Evolutionary conservation across 2,329 filamentous ascomycete species (phyloP), one percentile per base, ranked within the genome.

Genomic region (Botryotinia globosa): DNA sequence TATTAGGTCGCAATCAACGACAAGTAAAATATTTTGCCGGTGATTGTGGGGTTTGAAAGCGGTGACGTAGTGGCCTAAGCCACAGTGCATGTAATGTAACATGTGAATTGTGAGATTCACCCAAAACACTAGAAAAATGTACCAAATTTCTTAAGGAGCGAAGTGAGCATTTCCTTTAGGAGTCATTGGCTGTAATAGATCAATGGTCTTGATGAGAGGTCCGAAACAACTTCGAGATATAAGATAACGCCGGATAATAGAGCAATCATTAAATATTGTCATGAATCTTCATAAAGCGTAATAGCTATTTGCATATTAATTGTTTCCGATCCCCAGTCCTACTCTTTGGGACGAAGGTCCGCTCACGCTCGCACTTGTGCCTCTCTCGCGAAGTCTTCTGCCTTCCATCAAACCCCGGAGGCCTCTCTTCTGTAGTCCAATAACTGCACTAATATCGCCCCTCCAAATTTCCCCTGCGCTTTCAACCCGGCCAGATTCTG

Each of bases 321-420:
- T 54, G 54, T 71, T 72, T 51, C 84, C 86, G 80, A 89, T 88
- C 2, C 87, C 87, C 22, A 89, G 80, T 16, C 87, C 87, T 39
- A 88, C 83, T 64, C 86, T 82, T 18, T 76, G 75, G 45, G 78
- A 79, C 70, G 78, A 74, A 66, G 79, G 78, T 69, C 78, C 77
- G 64, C 81, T 79, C 77, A 77, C 79, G 74, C 82, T 81, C 74
- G 83, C 82, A 20, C 82, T 81, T 73, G 83, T 82, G 20, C 86
- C 87, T 75, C 93, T 85, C 81, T 97, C 94, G 62, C 94, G 86
- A 85, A 98, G 90, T 74, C 95, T 87, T 62, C 95, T 86, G 5
- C 95, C 95, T 82, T 98, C 96, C 96, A 99, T 98, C 77, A 99
- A 82, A 0, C 96, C 96, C 73, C 95, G 87, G 51, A 99, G 82